These are phyloP conservation scores for Cupressus sempervirens DNA, from an alignment of 75 land plant genomes.

Conservation along the genomic window DNA sequence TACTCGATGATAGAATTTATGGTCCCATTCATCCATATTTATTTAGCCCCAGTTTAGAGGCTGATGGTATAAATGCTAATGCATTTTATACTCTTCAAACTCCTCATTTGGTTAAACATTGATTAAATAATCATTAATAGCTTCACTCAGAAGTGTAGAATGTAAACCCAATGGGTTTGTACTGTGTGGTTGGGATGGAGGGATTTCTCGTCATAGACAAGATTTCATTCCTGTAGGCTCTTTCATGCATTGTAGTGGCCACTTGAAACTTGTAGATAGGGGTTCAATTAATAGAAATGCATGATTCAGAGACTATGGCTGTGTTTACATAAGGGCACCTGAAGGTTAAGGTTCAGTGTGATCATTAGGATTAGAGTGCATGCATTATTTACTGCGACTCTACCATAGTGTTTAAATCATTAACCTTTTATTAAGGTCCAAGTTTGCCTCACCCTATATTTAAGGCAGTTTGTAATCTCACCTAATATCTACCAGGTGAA, in stretches of 20 bases:
- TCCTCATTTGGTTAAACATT: not conserved
- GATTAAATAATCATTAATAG: not conserved
- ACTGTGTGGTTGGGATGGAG: not conserved
- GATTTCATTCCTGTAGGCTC: not conserved
- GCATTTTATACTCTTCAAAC: not conserved
- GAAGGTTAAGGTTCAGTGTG: not conserved
- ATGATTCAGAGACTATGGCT: not conserved
- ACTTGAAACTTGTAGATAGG: not conserved
- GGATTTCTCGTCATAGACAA: no score
- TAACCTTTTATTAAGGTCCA: not conserved
- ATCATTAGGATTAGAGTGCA: not conserved
- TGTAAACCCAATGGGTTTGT: not conserved
- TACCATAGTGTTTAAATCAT: not conserved
- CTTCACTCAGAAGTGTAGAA: not conserved
- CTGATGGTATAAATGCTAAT: not conserved
- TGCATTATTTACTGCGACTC: not conserved
- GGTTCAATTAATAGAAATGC: not conserved
- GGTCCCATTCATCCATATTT: not conserved
- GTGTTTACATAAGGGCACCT: not conserved
- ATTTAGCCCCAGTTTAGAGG: not conserved
- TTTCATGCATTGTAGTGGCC: not conserved
- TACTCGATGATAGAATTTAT: not conserved
- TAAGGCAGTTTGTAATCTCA: not conserved
- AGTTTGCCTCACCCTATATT: not conserved
- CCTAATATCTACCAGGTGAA: not conserved